Evolutionary conservation across 2,329 filamentous ascomycete genomes (phyloP).

Genomic region (Aspergillus pseudoterreus): DNA sequence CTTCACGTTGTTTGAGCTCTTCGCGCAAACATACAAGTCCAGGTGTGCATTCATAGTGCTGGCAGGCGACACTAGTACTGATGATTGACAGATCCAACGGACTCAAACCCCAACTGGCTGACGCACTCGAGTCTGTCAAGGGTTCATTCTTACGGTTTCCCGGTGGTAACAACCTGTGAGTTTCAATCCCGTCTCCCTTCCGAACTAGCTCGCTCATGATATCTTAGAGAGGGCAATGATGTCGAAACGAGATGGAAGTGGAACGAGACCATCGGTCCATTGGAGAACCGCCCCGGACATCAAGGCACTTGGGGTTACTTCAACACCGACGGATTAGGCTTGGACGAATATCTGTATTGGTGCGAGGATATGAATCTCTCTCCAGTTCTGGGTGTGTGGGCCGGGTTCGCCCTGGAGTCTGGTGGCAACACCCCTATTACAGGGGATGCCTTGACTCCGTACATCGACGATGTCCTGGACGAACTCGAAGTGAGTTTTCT

Average conservation of each 20-base stretch:
- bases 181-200: neutral
- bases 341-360: slow-evolving; percentile 58
- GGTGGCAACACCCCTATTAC: slow-evolving; percentile 45
- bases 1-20: slow-evolving; percentile 18
- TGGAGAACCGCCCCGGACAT: slow-evolving; percentile 49
- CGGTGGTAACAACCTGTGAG: slow-evolving; percentile 59
- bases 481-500: slow-evolving; percentile 47
- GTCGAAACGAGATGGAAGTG: slow-evolving; percentile 29
- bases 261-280: slow-evolving; percentile 38
- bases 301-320: slow-evolving; percentile 54
- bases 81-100: slow-evolving; percentile 45
- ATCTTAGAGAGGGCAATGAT: slow-evolving; percentile 16
- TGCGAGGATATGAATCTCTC: slow-evolving; percentile 56
- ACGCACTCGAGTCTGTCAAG: slow-evolving; percentile 51
- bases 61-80: neutral
- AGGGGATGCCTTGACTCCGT: slow-evolving; percentile 49
- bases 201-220: slow-evolving; percentile 3
- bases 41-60: neutral
- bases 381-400: slow-evolving; percentile 54
- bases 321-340: slow-evolving; percentile 52
- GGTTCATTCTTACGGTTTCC: slow-evolving; percentile 60
- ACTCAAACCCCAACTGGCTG: slow-evolving; percentile 52
- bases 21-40: slow-evolving; percentile 16
- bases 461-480: slow-evolving; percentile 57
- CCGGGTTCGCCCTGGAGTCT: slow-evolving; percentile 52